Base-by-base conservation (phyloP, 2,329 filamentous ascomycete genomes). In the Lasiodiplodia hormozganensis region DNA sequence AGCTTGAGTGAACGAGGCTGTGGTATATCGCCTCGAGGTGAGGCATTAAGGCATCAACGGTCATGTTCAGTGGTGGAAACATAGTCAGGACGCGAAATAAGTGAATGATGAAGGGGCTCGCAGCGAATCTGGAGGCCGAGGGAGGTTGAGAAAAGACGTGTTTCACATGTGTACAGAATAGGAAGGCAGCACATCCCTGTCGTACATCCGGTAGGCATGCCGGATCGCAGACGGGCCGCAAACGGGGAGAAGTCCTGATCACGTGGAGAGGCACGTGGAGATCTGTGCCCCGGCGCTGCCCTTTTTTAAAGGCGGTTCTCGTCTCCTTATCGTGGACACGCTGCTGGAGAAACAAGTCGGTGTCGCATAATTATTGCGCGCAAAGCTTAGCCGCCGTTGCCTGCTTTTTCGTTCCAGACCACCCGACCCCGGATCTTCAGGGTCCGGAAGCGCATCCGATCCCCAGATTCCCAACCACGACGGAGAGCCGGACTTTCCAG, bases 201-300 rank as follows among this genome's bases (percentile, higher is more conserved):
- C 40, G 40, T 43, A 43, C 40, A 43, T 43, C 14, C 43, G 40
- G 40, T 6, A 10, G 8, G 16, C 40, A n/a, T n/a, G 21, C 40
- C 40, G 40, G 40, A 6, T 47, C 18, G 18, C 16, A 21, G 18
- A 47, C 40, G 43, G 43, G 43, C 43, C 18, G 43, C n/a, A 47
- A 21, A 47, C 54, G 54, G 54, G 54, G 54, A 57, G 54, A 57
- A 57, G 54, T 40, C 54, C 54, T 12, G 31, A 21, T 57, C 54
- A 57, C 54, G 54, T 57, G 54, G 31, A 25, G 6, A 14, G n/a
- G 31, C 54, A 57, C 54, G 54, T 57, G 54, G 54, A 31, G 54
- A n/a, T 40, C 31, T n/a, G 54, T 57, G 54, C 54, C 11, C 21
- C 6, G 54, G 8, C 54, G 34, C 38, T 34, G 10, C 14, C 14